Evolutionary conservation across 1,284 basidiomycete species (phyloP), one percentile per base, ranked within the genome.

Genomic region (Volvariella volvacea): DNA sequence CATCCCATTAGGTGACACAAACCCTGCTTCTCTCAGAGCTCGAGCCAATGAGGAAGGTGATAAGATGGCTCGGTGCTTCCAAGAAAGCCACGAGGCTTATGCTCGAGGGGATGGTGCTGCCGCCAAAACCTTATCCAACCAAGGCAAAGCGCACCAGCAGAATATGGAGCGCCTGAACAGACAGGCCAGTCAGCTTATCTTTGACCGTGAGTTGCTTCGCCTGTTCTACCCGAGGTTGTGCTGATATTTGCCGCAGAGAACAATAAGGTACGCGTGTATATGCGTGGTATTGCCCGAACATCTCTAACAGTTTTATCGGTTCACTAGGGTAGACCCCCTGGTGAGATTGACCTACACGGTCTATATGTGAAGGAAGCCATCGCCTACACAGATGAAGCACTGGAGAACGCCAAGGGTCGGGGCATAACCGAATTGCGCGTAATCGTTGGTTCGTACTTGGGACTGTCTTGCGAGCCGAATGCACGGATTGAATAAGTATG

Each of bases 341-440:
- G 83, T 1, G 88, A 92, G 56, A 71, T 96, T 39, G 89, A 99
- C 62, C 69, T 99, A 33, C 92, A 95, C 58, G 92, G 92, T 1
- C 68, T 99, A 4, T 96, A 91, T 62, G 92, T 95, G 41, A 91
- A 92, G 56, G 95, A 99, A 64, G 88, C 91, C n/a, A 78, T 92
- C 41, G 68, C 73, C 38, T 73, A 73, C 45, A 81, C 78, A 1
- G 89, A 93, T 48, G 57, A 67, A 37, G 82, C 85, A 8, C 78
- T 95, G 20, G 64, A 78, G 51, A 67, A 80, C 37, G 90, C 83
- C 3, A 85, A 84, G 51, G 61, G 61, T 17, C 67, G 76, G 36
- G 87, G 88, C 1, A 76, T 85, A 46, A 56, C 68, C 3, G 77
- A 91, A 57, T 61, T 98, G n/a, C 75, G 80, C 45, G 67, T 97